Base-by-base conservation (phyloP, 169 alveolate genomes). In the Plasmodium inui region DNA sequence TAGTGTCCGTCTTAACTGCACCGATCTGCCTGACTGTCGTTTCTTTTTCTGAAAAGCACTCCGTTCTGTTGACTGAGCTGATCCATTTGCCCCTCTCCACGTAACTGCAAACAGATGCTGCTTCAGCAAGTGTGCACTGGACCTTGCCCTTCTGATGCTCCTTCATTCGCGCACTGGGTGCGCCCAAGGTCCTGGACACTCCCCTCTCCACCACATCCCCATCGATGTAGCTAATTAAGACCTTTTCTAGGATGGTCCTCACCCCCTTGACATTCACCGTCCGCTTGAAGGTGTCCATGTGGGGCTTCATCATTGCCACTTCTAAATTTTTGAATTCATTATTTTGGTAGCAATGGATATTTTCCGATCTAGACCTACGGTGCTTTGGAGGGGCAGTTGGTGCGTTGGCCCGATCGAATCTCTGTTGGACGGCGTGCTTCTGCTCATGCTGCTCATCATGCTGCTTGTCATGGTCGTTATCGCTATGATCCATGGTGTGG, bases 271-370 rank as follows among this genome's bases (percentile, higher is more conserved):
- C 55, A 79, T 89, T 89, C n/a, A 67, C 85, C 5, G 89, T 22
- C 7, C 82, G 72, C 19, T 79, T 80, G 72, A 67, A 80, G 3
- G 39, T 26, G 8, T n/a, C 9, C 94, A 89, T 89, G 83, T 89
- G 94, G 5, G 94, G 94, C 17, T 89, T 89, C 0, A 67, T 79
- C 94, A 89, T 89, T 3, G 91, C 81, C 3, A 89, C 53, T 89
- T 89, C 94, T 41, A 89, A 67, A 70, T 50, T 37, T 70, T 80
- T 80, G 44, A 89, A 41, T n/a, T n/a, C 34, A 1, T 71, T 73
- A 41, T 81, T 81, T 79, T 89, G 50, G 30, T 30, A 28, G 46
- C 50, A 32, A 28, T 61, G 67, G 2, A 79, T 17, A 30, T 61
- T 89, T 72, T 79, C 94, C 32, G 94, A 89, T 80, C 26, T 50